Conservation (phyloP, 176 grass and related monocot genomes). For the Pharus latifolius region DNA sequence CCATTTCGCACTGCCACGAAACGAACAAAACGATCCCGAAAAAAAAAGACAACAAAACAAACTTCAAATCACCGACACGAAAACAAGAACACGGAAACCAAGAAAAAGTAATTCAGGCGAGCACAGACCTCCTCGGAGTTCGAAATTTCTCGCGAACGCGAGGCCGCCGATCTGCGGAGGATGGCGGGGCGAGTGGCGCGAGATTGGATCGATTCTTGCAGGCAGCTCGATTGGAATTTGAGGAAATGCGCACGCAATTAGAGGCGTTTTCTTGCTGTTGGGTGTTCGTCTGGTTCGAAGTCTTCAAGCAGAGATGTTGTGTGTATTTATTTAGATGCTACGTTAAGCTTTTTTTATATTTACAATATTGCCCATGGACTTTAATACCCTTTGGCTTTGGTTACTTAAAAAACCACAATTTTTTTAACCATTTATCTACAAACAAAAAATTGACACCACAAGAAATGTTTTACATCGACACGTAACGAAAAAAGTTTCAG, state of each 20-base stretch:
- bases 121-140: background rate
- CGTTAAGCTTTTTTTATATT: background rate
- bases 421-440: too few relatives aligned
- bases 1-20: background rate
- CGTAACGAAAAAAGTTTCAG: too few relatives aligned
- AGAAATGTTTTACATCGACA: too few relatives aligned
- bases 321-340: slow-evolving; percentile 9
- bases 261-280: slow-evolving; percentile 2
- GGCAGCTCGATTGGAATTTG: background rate
- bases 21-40: background rate
- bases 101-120: background rate
- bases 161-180: background rate
- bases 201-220: background rate
- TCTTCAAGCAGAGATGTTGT: background rate
- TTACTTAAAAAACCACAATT: too few relatives aligned
- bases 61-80: background rate
- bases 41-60: background rate
- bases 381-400: background rate
- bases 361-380: slow-evolving; percentile 11
- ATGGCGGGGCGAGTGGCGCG: background rate
- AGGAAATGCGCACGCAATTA: slow-evolving; percentile 11
- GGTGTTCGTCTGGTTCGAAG: background rate
- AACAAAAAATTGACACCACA: too few relatives aligned
- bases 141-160: background rate
- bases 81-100: background rate